A percentile compares a stretch with the other conserved stretches of the same genome.
These are phyloP conservation scores for Lanmaoa rubissima DNA, from an alignment of 768 basidiomycete species.

Conservation along the genomic window DNA sequence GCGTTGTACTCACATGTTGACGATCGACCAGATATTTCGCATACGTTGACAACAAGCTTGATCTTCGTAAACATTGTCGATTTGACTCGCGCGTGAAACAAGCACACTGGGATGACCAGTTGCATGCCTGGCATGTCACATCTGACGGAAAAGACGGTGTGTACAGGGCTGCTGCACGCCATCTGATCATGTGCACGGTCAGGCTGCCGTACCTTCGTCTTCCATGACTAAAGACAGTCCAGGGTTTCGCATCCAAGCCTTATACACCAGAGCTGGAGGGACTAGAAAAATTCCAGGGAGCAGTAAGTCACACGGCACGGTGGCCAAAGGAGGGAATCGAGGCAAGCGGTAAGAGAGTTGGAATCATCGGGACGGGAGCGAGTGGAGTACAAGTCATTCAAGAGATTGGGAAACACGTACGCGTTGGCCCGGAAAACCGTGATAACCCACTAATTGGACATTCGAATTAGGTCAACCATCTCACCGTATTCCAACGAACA, in stretches of 20 bases:
- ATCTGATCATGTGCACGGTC: constrained; percentile 16
- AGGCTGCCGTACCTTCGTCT: not conserved
- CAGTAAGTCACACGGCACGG: constrained; percentile 8
- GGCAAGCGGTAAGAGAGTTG: constrained; percentile 11
- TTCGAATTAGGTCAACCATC: constrained; percentile 1
- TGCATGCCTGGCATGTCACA: constrained; percentile 6
- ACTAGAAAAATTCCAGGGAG: constrained; percentile 8
- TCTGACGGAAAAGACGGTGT: constrained; percentile 6
- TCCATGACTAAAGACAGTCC: not conserved
- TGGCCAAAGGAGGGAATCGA: constrained; percentile 19
- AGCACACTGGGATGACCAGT: constrained; percentile 11
- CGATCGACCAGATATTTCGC: constrained; percentile 8
- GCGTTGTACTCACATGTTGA: not conserved
- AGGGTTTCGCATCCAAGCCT: constrained; percentile 13
- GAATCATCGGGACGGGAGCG: constrained; percentile 17
- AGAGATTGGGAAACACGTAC: constrained; percentile 13
- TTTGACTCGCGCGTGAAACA: constrained; percentile 11
- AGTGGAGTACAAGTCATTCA: constrained; percentile 16
- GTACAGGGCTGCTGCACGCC: constrained; percentile 10
- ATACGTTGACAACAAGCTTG: constrained; percentile 10
- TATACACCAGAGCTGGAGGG: constrained; percentile 12
- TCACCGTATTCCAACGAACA: constrained; percentile 17
- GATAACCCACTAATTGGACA: not conserved
- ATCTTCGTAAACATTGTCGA: constrained; percentile 15
- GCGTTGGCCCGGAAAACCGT: not conserved